phyloP scores from a whole-genome alignment of 805 yeast genomes.

The Lachancea cidri region DNA sequence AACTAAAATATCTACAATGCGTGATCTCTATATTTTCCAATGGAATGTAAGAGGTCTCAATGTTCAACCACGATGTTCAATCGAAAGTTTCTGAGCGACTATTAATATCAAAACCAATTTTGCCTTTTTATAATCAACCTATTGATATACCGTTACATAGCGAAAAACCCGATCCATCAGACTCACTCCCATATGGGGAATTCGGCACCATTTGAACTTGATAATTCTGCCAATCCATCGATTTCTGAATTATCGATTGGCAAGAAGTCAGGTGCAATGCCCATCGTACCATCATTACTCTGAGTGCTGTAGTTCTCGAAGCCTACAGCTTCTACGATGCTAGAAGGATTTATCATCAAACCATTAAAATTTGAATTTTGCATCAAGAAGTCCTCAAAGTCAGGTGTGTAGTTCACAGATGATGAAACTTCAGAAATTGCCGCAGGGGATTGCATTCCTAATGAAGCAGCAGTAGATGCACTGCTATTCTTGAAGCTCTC shows the following conservation, averaged over 20 bases:
- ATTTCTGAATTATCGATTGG: conserved; percentile 27
- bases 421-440: conserved; percentile 18
- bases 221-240: conserved; percentile 24
- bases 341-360: conserved; percentile 28
- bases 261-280: conserved; percentile 21
- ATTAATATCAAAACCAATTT: conserved; percentile 3
- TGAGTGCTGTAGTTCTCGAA: conserved; percentile 17
- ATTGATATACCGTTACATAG: not conserved
- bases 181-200: conserved; percentile 28
- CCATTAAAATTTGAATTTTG: conserved; percentile 30
- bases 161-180: not conserved
- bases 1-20: too few relatives aligned
- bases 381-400: conserved; percentile 32
- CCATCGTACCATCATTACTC: conserved; percentile 12
- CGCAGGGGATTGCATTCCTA: conserved; percentile 14
- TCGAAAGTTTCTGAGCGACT: not conserved
- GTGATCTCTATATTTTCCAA: too few relatives aligned
- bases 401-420: conserved; percentile 24
- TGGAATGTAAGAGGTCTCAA: too few relatives aligned
- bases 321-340: conserved; percentile 30
- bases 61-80: too few relatives aligned
- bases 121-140: not conserved
- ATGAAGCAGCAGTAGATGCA: not conserved
- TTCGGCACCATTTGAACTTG: conserved; percentile 15
- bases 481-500: not conserved